These are phyloP conservation scores for Phialophora verrucosa DNA, from an alignment of 2,329 filamentous ascomycete species.

Conservation along the genomic window DNA sequence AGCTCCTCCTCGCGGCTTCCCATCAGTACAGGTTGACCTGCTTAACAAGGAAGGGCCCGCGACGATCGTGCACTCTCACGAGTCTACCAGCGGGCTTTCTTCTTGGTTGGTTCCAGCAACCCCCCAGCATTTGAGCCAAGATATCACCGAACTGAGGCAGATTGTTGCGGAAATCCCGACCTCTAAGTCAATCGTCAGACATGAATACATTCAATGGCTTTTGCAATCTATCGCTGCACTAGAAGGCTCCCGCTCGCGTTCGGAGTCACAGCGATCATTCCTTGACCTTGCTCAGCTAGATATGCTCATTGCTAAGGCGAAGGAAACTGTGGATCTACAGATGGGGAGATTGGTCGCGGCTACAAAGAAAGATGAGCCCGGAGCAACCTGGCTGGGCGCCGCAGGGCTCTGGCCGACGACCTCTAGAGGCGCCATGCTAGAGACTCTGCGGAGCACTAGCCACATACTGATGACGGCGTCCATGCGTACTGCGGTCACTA, in stretches of 20 bases:
- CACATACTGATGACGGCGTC: constrained; percentile 1
- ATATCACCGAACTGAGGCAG: constrained; percentile 8
- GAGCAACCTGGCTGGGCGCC: constrained; percentile 7
- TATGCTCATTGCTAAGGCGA: constrained; percentile 3
- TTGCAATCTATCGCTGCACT: constrained; percentile 16
- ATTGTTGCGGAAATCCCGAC: constrained; percentile 11
- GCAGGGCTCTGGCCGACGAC: constrained; percentile 18
- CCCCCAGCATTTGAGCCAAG: neutral
- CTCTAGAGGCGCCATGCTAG: constrained; percentile 4
- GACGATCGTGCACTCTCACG: neutral
- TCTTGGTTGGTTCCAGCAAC: neutral
- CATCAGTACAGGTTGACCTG: constrained; percentile 5
- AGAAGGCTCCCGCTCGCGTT: neutral
- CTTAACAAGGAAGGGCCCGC: constrained; percentile 9
- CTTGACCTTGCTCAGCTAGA: constrained; percentile 5
- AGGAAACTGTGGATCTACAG: constrained; percentile 1
- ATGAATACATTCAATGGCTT: constrained; percentile 18
- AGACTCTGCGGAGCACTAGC: constrained; percentile 13
- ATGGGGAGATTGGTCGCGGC: neutral
- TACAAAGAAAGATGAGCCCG: constrained; percentile 18
- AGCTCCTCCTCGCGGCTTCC: constrained; percentile 4
- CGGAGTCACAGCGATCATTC: neutral
- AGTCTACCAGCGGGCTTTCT: neutral
- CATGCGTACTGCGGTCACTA: constrained; percentile 38
- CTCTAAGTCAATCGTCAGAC: constrained; percentile 11